Evolutionary conservation across 2,329 filamentous ascomycete genomes (phyloP), one percentile per base, ranked within the genome.

Genomic region (Akanthomyces dipterigenus): DNA sequence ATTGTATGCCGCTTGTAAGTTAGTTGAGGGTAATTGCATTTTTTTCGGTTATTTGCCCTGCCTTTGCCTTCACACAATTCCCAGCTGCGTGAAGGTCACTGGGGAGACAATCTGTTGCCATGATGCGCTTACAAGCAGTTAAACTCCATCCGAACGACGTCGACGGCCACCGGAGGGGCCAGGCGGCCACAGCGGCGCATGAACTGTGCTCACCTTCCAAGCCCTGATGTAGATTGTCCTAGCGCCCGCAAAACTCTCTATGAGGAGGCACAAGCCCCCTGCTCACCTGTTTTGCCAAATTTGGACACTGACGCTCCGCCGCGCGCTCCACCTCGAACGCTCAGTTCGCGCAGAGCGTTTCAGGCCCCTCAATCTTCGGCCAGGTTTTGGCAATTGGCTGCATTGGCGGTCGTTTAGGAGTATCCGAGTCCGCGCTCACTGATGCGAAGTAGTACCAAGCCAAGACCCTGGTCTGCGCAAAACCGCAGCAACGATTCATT

Each of bases 271-370:
- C 36, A 38, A 38, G 36, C 12, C 26, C 54, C 40, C 28, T 18
- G 24, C 20, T 36, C 26, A 22, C 42, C 12, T 9, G 20, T 48
- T 45, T 50, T 51, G 26, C 46, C 48, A n/a, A n/a, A 59, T 51
- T 59, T 14, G 26, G 56, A 59, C 20, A 43, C 14, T 43, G 55
- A 51, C 34, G 11, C 36, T 51, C 22, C 31, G 26, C 50, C 34
- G 48, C 28, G 7, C 20, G 51, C 43, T 53, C 56, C 56, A 51
- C 56, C 36, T 8, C 48, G 43, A 59, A 5, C 56, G 56, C 56
- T 59, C 56, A 40, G 56, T 20, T 51, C 56, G 36, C 56, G n/a
- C 56, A 43, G 53, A 43, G 38, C 56, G 56, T 59, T 59, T 59
- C 56, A 59, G 56, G 56, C 56, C 51, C 46, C 26, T 6, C 56